Evolutionary conservation across 129 eudicot species (phyloP), one percentile per base, ranked within the genome.

Genomic region (Calendula officinalis): DNA sequence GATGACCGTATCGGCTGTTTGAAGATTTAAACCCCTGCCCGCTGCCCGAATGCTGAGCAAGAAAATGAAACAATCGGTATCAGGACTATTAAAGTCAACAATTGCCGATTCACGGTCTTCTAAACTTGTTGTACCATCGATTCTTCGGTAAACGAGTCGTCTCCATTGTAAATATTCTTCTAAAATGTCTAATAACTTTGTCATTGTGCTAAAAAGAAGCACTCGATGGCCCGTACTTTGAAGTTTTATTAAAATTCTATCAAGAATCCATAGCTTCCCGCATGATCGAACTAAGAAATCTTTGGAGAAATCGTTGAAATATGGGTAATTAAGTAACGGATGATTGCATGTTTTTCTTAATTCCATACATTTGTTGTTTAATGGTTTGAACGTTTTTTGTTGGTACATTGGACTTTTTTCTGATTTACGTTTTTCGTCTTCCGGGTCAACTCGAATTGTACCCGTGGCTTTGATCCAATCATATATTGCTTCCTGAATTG

Each of bases 111-210:
- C 96, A 15, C 98, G 89, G 62, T 88, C 98, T 54, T 88, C 96
- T 43, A 92, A 75, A 70, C 95, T 88, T 36, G 96, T 88, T 30
- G 86, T 88, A 12, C 98, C 98, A 56, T 92, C 98, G n/a, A 92
- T 88, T 67, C 98, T 77, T 68, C 96, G 70, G 75, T 83, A 92
- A 3, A 88, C 83, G 22, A 88, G 96, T 44, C 96, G 75, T 11
- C 98, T 77, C 95, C 95, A 92, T 78, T 92, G 96, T 47, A 92
- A 62, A 83, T 92, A 88, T 64, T 92, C 98, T 70, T 92, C 96
- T 67, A 92, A 71, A 62, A 92, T 85, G 56, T 92, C 98, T 17
- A 92, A 78, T 42, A 92, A 89, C 63, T 85, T 92, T 32, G 98
- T 92, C 98, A 92, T 92, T 43, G 96, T 88, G 63, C 95, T 83